Percentiles rank a stretch among this genome's conserved stretches.
phyloP scores from a whole-genome alignment of 2,329 filamentous ascomycete genomes.

The Pseudogymnoascus sp. region DNA sequence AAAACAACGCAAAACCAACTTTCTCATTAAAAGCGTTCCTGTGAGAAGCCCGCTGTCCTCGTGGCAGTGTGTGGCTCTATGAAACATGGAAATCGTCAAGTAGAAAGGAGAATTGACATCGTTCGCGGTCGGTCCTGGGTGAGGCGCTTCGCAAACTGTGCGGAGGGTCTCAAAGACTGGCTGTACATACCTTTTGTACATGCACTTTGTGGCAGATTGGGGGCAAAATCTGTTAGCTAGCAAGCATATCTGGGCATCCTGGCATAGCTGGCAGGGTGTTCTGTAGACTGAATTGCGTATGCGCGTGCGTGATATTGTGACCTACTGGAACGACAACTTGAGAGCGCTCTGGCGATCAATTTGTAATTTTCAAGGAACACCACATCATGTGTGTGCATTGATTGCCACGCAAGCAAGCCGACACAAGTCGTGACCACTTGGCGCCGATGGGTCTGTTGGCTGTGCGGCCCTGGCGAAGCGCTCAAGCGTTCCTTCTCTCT shows the following conservation, averaged over 20 bases:
- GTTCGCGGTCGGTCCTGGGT: conserved; percentile 26
- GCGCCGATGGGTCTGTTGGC: neutral
- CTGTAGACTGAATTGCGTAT: neutral
- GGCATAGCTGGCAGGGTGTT: neutral
- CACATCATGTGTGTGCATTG: neutral
- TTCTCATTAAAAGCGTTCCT: conserved; percentile 28
- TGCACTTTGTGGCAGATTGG: conserved; percentile 16
- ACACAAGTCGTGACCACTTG: neutral
- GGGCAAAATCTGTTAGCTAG: neutral
- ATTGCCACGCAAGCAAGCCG: neutral
- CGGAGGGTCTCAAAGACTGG: conserved; percentile 28
- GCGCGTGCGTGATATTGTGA: neutral
- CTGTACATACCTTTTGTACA: conserved; percentile 23
- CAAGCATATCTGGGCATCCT: neutral
- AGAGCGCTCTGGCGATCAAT: neutral
- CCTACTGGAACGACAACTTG: neutral
- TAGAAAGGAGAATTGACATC: conserved; percentile 25
- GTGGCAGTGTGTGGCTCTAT: conserved; percentile 27
- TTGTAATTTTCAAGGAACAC: neutral
- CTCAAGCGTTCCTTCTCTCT: neutral
- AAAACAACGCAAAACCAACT: conserved; percentile 19
- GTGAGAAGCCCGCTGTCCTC: conserved; percentile 26
- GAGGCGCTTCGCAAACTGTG: conserved; percentile 23
- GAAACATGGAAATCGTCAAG: conserved; percentile 27
- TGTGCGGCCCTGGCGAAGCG: neutral